Evolutionary conservation across 208 protist genomes (phyloP), one percentile per base, ranked within the genome.

Genomic region (Acanthamoeba castellanii): DNA sequence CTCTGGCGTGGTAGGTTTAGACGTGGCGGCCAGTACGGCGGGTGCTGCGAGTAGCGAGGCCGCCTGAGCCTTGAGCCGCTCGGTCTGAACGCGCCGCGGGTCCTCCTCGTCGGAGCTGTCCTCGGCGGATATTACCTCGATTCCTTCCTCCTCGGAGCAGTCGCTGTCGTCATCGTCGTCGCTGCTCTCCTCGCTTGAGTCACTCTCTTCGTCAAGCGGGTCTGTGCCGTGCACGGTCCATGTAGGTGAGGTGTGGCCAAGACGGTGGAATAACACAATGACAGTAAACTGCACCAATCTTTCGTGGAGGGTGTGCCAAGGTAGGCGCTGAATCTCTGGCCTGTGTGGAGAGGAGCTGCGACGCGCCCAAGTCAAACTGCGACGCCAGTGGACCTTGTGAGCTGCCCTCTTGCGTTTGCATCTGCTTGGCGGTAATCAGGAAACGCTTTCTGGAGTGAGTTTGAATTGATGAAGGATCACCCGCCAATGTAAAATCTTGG

Each of bases 361-460:
- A 81, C 34, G 78, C 16, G 22, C 45, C 78, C 78, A 85, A 57
- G 34, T 59, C 27, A 57, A 85, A 85, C 78, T 85, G 78, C 11
- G 78, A 85, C 45, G 78, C 78, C 16, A 85, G 78, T 8, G 78
- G 78, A 13, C 78, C 78, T 57, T 85, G 78, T 85, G 78, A 85
- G n/a, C 27, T 59, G 30, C 16, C 25, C 45, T 85, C 45, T 57
- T 85, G 78, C 27, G 45, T 85, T 57, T 85, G 78, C 78, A 85
- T 85, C 78, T 85, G 78, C 34, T 7, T 34, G 9, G 27, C 9
- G 68, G 32, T 14, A 32, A 32, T 42, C 68, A 42, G n/a, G n/a
- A 32, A 50, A 50, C 45, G 45, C 22, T 27, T 59, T 59, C 4
- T 0, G 52, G 52, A 59, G 55, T 25, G 20, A 25, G 55, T 59